Conservation (phyloP, 139 green algal genomes). For the Picochlorum sp. region DNA sequence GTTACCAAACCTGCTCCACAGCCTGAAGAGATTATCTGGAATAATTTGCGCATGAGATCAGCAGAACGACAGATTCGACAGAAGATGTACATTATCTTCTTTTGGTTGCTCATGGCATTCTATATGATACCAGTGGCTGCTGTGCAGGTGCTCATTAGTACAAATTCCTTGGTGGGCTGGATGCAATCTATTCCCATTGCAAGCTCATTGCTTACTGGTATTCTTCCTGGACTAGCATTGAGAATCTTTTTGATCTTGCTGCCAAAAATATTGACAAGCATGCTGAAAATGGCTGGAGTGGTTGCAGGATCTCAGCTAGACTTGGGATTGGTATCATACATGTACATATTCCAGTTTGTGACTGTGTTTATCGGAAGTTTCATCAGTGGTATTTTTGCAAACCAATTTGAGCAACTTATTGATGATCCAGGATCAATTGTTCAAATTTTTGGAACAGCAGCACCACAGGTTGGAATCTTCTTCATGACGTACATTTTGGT, state of each 20-base stretch:
- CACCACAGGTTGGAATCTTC: conserved; percentile 14
- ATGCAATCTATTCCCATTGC: conserved; percentile 3
- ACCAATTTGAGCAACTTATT: conserved; percentile 31
- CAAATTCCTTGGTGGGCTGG: conserved; percentile 1
- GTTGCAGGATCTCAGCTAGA: conserved; percentile 34
- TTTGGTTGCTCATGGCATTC: conserved; percentile 28
- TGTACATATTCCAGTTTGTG: conserved; percentile 56
- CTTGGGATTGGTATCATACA: conserved; percentile 35
- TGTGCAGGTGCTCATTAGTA: neutral
- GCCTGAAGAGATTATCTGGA: conserved; percentile 19
- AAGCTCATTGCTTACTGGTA: neutral
- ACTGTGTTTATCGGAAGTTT: conserved; percentile 51
- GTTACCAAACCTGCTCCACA: conserved; percentile 24
- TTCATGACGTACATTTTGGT: conserved; percentile 13
- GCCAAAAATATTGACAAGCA: conserved; percentile 42
- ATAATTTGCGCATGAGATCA: conserved; percentile 18
- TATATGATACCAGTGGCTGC: conserved; percentile 15
- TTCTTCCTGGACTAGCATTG: conserved; percentile 33
- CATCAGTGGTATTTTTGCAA: conserved; percentile 43
- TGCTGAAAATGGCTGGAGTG: conserved; percentile 40
- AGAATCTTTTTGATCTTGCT: conserved; percentile 65
- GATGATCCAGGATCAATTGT: conserved; percentile 27
- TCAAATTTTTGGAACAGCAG: conserved; percentile 38
- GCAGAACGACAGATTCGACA: conserved; percentile 21
- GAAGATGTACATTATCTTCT: conserved; percentile 22